These are phyloP conservation scores for Przewalskia tangutica DNA, from an alignment of 257 asterid genomes.

Conservation along the genomic window DNA sequence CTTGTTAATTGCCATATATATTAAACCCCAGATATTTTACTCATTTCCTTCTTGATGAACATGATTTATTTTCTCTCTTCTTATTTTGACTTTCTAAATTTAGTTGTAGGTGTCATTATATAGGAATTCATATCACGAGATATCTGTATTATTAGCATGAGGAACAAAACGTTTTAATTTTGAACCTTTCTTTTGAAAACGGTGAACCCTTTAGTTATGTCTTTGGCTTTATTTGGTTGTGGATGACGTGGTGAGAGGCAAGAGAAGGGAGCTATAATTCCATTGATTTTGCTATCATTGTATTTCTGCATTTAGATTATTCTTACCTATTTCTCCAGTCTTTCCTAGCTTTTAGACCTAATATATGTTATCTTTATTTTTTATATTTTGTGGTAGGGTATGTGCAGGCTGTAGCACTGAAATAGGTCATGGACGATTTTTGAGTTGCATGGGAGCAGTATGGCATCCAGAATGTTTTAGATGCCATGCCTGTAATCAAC, in stretches of 20 bases:
- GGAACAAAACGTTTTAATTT: not conserved
- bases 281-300: not conserved
- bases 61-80: not conserved
- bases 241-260: not conserved
- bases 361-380: not conserved
- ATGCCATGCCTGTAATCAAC: conserved; percentile 83
- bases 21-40: not conserved
- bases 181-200: not conserved
- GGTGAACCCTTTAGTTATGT: not conserved
- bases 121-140: not conserved
- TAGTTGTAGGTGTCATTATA: not conserved
- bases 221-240: not conserved
- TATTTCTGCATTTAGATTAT: not conserved
- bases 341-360: not conserved
- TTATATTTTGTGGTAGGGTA: conserved; percentile 38
- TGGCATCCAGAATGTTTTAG: conserved; percentile 99
- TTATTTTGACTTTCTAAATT: not conserved
- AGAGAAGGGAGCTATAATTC: conserved; percentile 1
- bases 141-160: not conserved
- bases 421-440: conserved; percentile 75
- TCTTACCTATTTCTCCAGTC: not conserved
- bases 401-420: conserved; percentile 89
- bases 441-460: conserved; percentile 85
- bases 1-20: not conserved
- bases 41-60: not conserved